Evolutionary conservation across 1,284 basidiomycete genomes (phyloP), one percentile per base, ranked within the genome.

Genomic region (Fomes fomentarius): DNA sequence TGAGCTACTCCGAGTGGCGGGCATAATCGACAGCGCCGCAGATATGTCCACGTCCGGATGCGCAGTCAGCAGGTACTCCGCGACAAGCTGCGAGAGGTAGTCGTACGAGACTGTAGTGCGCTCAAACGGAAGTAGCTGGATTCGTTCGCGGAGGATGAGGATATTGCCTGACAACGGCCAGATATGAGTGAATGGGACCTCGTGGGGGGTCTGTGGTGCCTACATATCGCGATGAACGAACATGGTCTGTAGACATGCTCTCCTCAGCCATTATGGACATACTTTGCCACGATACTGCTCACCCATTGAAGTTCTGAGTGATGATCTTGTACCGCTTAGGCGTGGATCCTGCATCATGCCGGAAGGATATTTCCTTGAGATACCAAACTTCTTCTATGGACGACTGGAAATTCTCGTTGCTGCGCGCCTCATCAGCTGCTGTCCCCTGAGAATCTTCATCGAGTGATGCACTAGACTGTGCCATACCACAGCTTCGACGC

Each of bases 181-280:
- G 7, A 40, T 66, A 52, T 61, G 50, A 59, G 35, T 48, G 52
- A 54, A 47, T 48, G 46, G 54, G 47, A 48, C 26, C 58, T 50
- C 19, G 33, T 7, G 21, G 38, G 52, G 48, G 39, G 52, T 47
- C n/a, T 24, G 41, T 47, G 47, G 41, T 15, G 69, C 83, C 64
- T 65, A 91, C 89, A 92, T 58, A 94, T 88, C 11, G 93, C 92
- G 62, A 96, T 91, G 60, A 96, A 87, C 0, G 93, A 94, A 68
- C 94, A 97, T 7, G 93, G 94, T 55, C 87, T 93, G 9, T 25
- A 6, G 0, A n/a, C n/a, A 5, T 10, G 15, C 3, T 17, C 14
- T 24, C 11, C 3, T 47, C 11, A 47, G 45, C 22, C 24, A 24
- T 2, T 10, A 8, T 15, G 9, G 3, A 4, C 19, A 25, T 10